Conservation (phyloP, 805 yeast genomes). For the Isabelozyma pseudorhagii region DNA sequence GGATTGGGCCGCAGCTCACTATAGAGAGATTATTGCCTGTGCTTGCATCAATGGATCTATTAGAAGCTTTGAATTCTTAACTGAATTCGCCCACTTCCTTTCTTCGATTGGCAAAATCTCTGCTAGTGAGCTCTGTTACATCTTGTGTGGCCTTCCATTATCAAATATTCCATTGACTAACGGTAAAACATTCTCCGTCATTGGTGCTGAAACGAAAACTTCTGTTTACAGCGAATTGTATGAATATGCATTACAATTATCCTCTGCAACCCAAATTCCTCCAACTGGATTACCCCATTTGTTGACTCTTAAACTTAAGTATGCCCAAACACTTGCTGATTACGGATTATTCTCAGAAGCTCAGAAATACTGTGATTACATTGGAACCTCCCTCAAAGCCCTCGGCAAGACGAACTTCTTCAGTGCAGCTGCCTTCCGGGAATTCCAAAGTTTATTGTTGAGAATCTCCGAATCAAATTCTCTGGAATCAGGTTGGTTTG, state of each 20-base stretch:
- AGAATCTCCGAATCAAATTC: conserved; percentile 44
- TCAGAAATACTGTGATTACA: conserved; percentile 57
- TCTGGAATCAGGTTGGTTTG: conserved; percentile 69
- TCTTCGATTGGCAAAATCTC: conserved; percentile 17
- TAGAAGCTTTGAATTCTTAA: conserved; percentile 37
- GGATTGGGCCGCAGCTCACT: conserved; percentile 49
- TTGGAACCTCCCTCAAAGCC: conserved; percentile 30
- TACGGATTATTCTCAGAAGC: conserved; percentile 57
- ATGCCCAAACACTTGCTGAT: conserved; percentile 70
- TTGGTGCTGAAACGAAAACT: conserved; percentile 34
- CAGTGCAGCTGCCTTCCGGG: conserved; percentile 17
- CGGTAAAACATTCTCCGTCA: conserved; percentile 33
- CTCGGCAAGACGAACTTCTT: conserved; percentile 31
- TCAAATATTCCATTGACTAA: conserved; percentile 20
- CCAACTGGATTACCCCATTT: conserved; percentile 50
- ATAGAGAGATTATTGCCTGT: conserved; percentile 46
- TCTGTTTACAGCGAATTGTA: conserved; percentile 63
- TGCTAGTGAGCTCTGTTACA: conserved; percentile 44
- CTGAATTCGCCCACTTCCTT: conserved; percentile 51
- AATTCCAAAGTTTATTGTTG: conserved; percentile 37
- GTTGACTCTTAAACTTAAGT: conserved; percentile 58
- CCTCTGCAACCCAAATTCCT: conserved; percentile 24
- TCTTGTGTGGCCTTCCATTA: conserved; percentile 47
- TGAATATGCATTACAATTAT: conserved; percentile 46
- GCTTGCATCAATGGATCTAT: conserved; percentile 30